A percentile compares a stretch with the other conserved stretches of the same genome.
phyloP scores from a whole-genome alignment of 2,329 filamentous ascomycete genomes.

The Monilinia vaccinii-corymbosi region DNA sequence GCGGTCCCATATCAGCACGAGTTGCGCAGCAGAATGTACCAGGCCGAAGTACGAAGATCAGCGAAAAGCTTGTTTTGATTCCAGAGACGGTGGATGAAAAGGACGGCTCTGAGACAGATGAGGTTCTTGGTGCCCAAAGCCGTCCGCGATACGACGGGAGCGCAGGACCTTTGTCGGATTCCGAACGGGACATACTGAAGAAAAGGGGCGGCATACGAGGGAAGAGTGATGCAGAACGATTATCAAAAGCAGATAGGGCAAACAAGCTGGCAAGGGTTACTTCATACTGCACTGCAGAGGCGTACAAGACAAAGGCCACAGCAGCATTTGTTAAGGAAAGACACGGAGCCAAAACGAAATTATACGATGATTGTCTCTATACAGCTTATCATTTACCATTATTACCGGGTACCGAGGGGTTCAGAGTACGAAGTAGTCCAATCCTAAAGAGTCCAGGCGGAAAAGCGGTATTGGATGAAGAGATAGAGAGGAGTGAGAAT shows the following conservation, averaged over 20 bases:
- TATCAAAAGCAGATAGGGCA: conserved; percentile 79
- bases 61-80: conserved; percentile 90
- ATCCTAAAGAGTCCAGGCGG: conserved; percentile 89
- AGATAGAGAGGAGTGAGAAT: conserved; percentile 89
- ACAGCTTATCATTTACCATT: conserved; percentile 89
- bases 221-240: conserved; percentile 88
- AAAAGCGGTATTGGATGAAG: conserved; percentile 84
- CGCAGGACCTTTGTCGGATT: conserved; percentile 56
- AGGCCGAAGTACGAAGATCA: conserved; percentile 83
- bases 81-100: conserved; percentile 65
- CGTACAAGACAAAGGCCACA: conserved; percentile 82
- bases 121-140: conserved; percentile 40
- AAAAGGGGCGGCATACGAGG: conserved; percentile 54
- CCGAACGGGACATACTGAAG: conserved; percentile 55
- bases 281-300: conserved; percentile 92
- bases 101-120: conserved; percentile 50
- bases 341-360: conserved; percentile 85
- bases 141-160: conserved; percentile 44
- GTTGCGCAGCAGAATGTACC: conserved; percentile 50
- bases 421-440: conserved; percentile 79
- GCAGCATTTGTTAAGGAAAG: conserved; percentile 80
- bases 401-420: conserved; percentile 77
- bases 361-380: conserved; percentile 97
- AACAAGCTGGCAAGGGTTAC: conserved; percentile 86
- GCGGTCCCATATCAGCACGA: conserved; percentile 34